phyloP scores from a whole-genome alignment of 768 basidiomycete species.

The Exsudoporus frostii region DNA sequence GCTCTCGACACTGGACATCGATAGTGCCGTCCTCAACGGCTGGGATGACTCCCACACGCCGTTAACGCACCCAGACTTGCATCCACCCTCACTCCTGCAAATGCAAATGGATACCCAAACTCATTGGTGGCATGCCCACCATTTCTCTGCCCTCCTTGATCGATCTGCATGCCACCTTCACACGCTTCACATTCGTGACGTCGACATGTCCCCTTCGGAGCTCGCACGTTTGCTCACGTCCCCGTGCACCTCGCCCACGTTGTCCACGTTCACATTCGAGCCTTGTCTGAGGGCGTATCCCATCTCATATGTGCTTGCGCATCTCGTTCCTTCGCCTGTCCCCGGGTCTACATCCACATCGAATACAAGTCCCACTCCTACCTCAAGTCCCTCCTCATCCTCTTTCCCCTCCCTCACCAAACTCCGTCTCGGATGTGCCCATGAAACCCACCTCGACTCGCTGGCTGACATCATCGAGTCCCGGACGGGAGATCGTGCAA shows the following conservation, averaged over 20 bases:
- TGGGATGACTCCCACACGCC: constrained; percentile 11
- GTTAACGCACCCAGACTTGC: constrained; percentile 11
- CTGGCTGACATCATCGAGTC: constrained; percentile 18
- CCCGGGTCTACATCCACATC: background rate
- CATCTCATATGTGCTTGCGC: constrained; percentile 16
- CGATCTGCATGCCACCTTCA: constrained; percentile 21
- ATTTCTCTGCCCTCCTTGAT: constrained; percentile 22
- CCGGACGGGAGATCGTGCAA: constrained; percentile 15
- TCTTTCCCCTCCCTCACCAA: constrained; percentile 16
- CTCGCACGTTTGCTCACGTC: constrained; percentile 19
- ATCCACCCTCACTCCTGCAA: background rate
- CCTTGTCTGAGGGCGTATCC: constrained; percentile 20
- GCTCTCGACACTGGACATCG: constrained; percentile 20
- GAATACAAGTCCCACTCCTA: background rate
- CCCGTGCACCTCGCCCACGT: constrained; percentile 12
- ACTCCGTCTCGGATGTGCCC: constrained; percentile 22
- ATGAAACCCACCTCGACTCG: constrained; percentile 15
- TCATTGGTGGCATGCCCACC: constrained; percentile 22
- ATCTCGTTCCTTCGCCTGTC: background rate
- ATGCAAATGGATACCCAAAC: background rate
- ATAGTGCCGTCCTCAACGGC: constrained; percentile 17
- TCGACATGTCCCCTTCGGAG: constrained; percentile 23
- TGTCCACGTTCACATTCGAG: constrained; percentile 24
- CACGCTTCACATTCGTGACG: constrained; percentile 17
- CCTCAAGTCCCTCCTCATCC: background rate